Percentiles rank a stretch among this genome's conserved stretches.
Evolutionary conservation across 1,284 basidiomycete species (phyloP).

Genomic region (Naganishia liquefaciens): DNA sequence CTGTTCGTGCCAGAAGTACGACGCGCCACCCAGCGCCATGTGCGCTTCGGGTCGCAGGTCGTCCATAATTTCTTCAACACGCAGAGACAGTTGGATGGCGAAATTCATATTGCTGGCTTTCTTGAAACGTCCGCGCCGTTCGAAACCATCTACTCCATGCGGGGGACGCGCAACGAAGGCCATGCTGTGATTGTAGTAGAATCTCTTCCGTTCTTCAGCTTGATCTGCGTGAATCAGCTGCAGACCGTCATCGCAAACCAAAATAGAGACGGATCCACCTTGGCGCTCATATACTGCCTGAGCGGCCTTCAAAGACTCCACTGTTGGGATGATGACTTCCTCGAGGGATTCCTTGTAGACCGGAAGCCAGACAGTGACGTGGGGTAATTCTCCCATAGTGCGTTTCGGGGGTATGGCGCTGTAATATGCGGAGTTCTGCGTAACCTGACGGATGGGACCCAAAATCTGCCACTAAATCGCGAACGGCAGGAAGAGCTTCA

Average conservation of each 20-base stretch:
- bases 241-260: conserved; percentile 21
- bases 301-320: conserved; percentile 76
- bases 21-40: conserved; percentile 35
- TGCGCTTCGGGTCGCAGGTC: conserved; percentile 52
- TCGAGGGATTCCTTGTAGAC: conserved; percentile 65
- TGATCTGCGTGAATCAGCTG: conserved; percentile 58
- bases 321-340: conserved; percentile 63
- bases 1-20: conserved; percentile 40
- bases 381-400: conserved; percentile 58
- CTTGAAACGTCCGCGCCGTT: conserved; percentile 84
- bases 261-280: conserved; percentile 44
- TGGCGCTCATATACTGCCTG: conserved; percentile 57
- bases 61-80: conserved; percentile 37
- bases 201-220: conserved; percentile 65
- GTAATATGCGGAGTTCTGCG: conserved; percentile 59
- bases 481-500: not conserved
- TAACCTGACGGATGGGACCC: conserved; percentile 60
- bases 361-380: conserved; percentile 63
- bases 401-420: conserved; percentile 56
- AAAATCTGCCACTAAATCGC: conserved; percentile 43
- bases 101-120: conserved; percentile 90
- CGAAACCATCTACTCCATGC: conserved; percentile 68
- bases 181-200: conserved; percentile 77
- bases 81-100: conserved; percentile 68
- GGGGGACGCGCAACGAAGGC: conserved; percentile 79